Percentiles rank a stretch among this genome's conserved stretches.
Evolutionary conservation across 495 filamentous ascomycete genomes (phyloP).

Genomic region (Penicillium manginii): DNA sequence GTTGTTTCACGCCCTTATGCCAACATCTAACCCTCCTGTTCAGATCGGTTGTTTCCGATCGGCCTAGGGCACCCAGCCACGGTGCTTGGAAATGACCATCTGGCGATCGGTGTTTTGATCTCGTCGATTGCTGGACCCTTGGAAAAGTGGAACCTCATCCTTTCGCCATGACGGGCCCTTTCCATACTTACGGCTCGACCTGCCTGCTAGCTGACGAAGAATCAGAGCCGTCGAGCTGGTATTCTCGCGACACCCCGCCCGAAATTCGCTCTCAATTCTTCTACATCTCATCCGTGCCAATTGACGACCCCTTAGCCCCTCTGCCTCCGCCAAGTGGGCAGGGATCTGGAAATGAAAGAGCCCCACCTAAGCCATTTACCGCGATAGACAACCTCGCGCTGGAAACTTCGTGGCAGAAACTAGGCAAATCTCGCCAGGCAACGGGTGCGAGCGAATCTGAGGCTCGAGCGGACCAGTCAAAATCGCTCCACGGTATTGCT

Average conservation of each 20-base stretch:
- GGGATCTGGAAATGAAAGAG: slow-evolving; percentile 50
- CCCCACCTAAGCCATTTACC: slow-evolving; percentile 76
- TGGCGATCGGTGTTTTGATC: slow-evolving; percentile 25
- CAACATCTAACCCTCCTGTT: background rate
- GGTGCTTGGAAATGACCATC: slow-evolving; percentile 22
- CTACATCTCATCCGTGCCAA: slow-evolving; percentile 73
- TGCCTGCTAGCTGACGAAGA: slow-evolving; percentile 52
- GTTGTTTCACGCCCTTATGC: slow-evolving; percentile 1
- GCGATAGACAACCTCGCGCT: slow-evolving; percentile 72
- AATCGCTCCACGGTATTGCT: slow-evolving; percentile 45
- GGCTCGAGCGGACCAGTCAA: slow-evolving; percentile 39
- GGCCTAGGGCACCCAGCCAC: slow-evolving; percentile 8
- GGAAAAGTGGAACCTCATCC: slow-evolving; percentile 18
- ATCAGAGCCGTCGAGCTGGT: slow-evolving; percentile 36
- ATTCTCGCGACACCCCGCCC: slow-evolving; percentile 42
- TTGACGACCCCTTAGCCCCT: slow-evolving; percentile 81
- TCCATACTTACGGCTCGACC: slow-evolving; percentile 59
- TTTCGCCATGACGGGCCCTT: slow-evolving; percentile 46
- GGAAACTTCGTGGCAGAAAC: slow-evolving; percentile 70
- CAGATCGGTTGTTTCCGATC: slow-evolving; percentile 13
- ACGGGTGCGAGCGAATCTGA: slow-evolving; percentile 32
- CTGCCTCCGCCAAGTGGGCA: slow-evolving; percentile 59
- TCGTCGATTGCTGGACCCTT: slow-evolving; percentile 7
- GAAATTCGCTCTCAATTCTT: slow-evolving; percentile 73
- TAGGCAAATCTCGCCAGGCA: slow-evolving; percentile 48